Evolutionary conservation across 345 rosid species (phyloP).

Genomic region (Pugionium cornutum): DNA sequence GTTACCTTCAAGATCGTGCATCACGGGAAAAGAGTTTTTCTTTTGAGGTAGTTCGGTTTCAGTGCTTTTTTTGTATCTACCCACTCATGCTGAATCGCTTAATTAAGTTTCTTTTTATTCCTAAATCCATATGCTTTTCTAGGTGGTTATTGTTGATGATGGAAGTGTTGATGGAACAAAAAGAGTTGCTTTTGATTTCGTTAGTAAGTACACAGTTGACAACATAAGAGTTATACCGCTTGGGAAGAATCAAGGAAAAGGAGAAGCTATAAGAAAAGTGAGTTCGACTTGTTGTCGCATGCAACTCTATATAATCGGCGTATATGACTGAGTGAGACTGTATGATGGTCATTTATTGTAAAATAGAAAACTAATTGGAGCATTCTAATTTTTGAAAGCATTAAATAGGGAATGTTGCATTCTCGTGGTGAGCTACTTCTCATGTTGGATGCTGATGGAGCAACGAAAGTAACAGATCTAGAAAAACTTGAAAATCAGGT

Average conservation of each 20-base stretch:
- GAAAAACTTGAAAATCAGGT: conserved; percentile 98
- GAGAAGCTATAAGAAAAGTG: conserved; percentile 99
- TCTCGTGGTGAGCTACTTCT: conserved; percentile 93
- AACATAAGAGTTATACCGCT: conserved; percentile 82
- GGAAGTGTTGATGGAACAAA: conserved; percentile 92
- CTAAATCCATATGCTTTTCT: conserved; percentile 16
- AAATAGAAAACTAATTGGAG: conserved; percentile 49
- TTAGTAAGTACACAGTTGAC: conserved; percentile 71
- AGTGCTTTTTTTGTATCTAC: neutral
- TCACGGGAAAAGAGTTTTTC: conserved; percentile 80
- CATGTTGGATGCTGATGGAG: conserved; percentile 99
- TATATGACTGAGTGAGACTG: conserved; percentile 5
- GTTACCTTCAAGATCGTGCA: conserved; percentile 81
- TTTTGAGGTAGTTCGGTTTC: conserved; percentile 66
- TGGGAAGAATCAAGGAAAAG: conserved; percentile 95
- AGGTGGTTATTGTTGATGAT: conserved; percentile 93
- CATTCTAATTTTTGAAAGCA: conserved; percentile 72
- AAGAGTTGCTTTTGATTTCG: conserved; percentile 78
- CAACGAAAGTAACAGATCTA: conserved; percentile 87
- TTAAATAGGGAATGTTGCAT: conserved; percentile 99
- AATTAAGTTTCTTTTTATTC: neutral
- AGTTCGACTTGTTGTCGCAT: conserved; percentile 45
- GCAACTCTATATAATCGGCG: neutral
- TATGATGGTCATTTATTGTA: conserved; percentile 10
- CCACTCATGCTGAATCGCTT: neutral